Evolutionary conservation across 805 yeast genomes (phyloP).

Genomic region (Lipomyces spencermartinsiae): DNA sequence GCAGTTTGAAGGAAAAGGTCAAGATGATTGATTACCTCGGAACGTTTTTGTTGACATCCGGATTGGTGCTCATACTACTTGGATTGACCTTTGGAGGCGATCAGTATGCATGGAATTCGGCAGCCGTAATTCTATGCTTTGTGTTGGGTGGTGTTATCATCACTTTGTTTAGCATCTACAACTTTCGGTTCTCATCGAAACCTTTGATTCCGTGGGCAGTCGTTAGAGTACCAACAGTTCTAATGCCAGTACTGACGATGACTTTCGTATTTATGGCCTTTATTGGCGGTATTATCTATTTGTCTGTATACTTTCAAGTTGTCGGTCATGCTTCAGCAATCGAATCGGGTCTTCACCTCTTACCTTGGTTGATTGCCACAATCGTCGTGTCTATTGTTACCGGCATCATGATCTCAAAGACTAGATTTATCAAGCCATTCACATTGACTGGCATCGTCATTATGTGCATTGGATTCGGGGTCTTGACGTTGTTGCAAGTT

Average conservation of each 20-base stretch:
- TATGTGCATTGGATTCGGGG: conserved; percentile 54
- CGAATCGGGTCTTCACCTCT: conserved; percentile 49
- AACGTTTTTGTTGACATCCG: conserved; percentile 59
- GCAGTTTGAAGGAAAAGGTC: conserved; percentile 50
- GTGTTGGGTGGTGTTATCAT: conserved; percentile 53
- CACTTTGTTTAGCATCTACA: conserved; percentile 55
- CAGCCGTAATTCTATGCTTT: conserved; percentile 49
- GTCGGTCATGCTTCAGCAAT: conserved; percentile 52
- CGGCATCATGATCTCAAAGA: conserved; percentile 53
- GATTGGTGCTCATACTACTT: conserved; percentile 62
- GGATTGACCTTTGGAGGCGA: conserved; percentile 73
- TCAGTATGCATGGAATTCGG: conserved; percentile 55
- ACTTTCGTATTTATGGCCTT: conserved; percentile 59
- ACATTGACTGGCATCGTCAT: conserved; percentile 48
- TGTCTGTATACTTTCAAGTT: conserved; percentile 57
- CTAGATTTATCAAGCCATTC: conserved; percentile 52
- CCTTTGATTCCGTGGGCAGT: conserved; percentile 61
- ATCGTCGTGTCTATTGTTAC: conserved; percentile 52
- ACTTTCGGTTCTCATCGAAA: conserved; percentile 54
- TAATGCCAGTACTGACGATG: conserved; percentile 48
- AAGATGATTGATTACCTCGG: conserved; percentile 62
- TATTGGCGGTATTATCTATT: conserved; percentile 54
- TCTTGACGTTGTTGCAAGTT: conserved; percentile 50
- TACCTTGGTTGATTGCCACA: conserved; percentile 55
- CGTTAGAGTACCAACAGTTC: conserved; percentile 49